Evolutionary conservation across 805 yeast species (phyloP).

Genomic region (Starmera quercuum): DNA sequence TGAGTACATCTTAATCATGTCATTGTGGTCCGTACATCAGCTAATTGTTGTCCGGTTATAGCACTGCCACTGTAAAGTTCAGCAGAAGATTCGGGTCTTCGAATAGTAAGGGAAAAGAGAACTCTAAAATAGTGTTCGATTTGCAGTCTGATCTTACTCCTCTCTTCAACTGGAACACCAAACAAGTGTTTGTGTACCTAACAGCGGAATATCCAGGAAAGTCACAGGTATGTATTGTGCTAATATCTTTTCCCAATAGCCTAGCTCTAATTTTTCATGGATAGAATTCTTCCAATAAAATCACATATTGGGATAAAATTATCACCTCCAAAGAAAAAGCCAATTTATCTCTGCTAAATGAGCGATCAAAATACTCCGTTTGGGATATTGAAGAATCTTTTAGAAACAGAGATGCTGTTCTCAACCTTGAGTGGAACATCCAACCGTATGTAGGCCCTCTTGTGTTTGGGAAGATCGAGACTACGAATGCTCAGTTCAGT

Average conservation of each 20-base stretch:
- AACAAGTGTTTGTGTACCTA: slow-evolving; percentile 87
- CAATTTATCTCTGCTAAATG: slow-evolving; percentile 38
- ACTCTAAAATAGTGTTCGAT: slow-evolving; percentile 64
- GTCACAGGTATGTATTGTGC: slow-evolving; percentile 13
- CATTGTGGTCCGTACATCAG: background rate
- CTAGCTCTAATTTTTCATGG: slow-evolving; percentile 51
- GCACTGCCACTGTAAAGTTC: slow-evolving; percentile 36
- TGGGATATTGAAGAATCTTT: slow-evolving; percentile 71
- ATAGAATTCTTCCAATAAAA: slow-evolving; percentile 44
- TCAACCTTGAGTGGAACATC: slow-evolving; percentile 80
- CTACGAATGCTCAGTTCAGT: slow-evolving; percentile 20
- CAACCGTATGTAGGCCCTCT: slow-evolving; percentile 89
- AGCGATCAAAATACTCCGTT: slow-evolving; percentile 69
- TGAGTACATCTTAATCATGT: slow-evolving; percentile 13
- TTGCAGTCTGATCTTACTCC: slow-evolving; percentile 67
- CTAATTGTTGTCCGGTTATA: background rate
- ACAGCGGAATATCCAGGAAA: slow-evolving; percentile 68
- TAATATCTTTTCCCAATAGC: slow-evolving; percentile 22
- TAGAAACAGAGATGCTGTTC: slow-evolving; percentile 54
- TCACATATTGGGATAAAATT: slow-evolving; percentile 89
- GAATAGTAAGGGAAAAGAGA: slow-evolving; percentile 66
- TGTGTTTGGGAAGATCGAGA: slow-evolving; percentile 59
- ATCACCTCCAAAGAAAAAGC: slow-evolving; percentile 56
- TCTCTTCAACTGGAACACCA: slow-evolving; percentile 93
- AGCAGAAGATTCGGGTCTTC: slow-evolving; percentile 64